Percentiles rank a stretch among this genome's conserved stretches.
Conservation (phyloP, 73 alveolate genomes). For the Tetrahymena elliotti region DNA sequence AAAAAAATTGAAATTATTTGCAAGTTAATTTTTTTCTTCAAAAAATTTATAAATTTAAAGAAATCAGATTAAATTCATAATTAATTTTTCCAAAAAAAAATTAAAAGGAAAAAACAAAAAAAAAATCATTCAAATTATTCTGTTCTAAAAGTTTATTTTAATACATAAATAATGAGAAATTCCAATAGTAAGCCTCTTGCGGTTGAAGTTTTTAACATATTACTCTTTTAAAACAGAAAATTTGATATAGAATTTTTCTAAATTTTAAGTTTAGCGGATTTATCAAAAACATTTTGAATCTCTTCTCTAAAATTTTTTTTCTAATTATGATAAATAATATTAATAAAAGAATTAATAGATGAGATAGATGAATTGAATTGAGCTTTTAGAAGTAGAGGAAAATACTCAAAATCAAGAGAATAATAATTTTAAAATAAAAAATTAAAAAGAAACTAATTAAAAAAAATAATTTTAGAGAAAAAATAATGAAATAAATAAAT, state of each 20-base stretch:
- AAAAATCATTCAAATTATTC: neutral
- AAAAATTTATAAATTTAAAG: no score
- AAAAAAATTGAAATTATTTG: neutral
- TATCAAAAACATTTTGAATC: neutral
- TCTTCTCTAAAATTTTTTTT: neutral
- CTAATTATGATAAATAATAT: no score
- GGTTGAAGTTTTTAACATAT: neutral
- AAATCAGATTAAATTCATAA: neutral
- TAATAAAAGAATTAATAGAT: no score
- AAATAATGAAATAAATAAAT: no score
- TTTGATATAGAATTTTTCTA: neutral
- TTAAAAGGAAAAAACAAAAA: neutral
- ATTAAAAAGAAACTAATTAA: no score
- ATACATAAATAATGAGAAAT: neutral
- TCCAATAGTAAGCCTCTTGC: neutral
- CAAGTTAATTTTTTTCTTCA: neutral
- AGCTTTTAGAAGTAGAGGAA: no score
- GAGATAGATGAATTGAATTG: no score
- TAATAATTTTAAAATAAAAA: no score
- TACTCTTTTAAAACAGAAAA: neutral
- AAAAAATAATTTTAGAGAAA: no score
- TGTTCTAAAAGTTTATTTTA: neutral
- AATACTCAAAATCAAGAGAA: no score
- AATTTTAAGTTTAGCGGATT: neutral
- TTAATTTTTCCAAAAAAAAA: no score